phyloP scores from a whole-genome alignment of 768 basidiomycete genomes.

The Lactarius trivialis region DNA sequence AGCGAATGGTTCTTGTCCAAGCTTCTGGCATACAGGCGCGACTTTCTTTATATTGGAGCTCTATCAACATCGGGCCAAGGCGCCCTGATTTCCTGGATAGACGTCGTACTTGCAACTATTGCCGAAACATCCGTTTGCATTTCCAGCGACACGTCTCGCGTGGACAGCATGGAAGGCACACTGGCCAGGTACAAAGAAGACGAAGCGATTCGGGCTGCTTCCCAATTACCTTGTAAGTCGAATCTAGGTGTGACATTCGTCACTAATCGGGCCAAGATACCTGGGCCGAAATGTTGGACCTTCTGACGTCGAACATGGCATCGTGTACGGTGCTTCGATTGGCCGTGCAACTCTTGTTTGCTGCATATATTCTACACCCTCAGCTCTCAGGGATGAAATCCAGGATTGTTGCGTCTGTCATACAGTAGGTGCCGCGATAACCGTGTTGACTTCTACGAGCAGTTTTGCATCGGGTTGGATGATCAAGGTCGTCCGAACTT shows the following conservation, averaged over 20 bases:
- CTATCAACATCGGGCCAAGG: slow-evolving; percentile 5
- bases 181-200: slow-evolving; percentile 41
- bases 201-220: slow-evolving; percentile 49
- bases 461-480: slow-evolving; percentile 4
- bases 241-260: background rate
- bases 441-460: background rate
- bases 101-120: slow-evolving; percentile 50
- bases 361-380: slow-evolving; percentile 46
- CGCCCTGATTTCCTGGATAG: slow-evolving; percentile 49
- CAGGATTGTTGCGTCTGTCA: slow-evolving; percentile 6
- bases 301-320: slow-evolving; percentile 41
- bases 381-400: slow-evolving; percentile 31
- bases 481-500: slow-evolving; percentile 2
- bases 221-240: slow-evolving; percentile 58
- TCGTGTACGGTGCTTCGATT: slow-evolving; percentile 61
- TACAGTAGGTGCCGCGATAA: slow-evolving; percentile 17
- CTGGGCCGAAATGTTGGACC: slow-evolving; percentile 43
- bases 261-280: slow-evolving; percentile 36
- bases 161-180: slow-evolving; percentile 22
- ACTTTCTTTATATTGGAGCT: slow-evolving; percentile 41
- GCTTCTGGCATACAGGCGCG: slow-evolving; percentile 48
- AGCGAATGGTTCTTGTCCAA: slow-evolving; percentile 12
- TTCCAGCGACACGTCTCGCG: slow-evolving; percentile 24
- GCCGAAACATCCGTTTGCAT: slow-evolving; percentile 34
- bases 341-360: slow-evolving; percentile 49